Evolutionary conservation across 1,284 basidiomycete genomes (phyloP).

Genomic region (Filobasidium uniguttulatum): DNA sequence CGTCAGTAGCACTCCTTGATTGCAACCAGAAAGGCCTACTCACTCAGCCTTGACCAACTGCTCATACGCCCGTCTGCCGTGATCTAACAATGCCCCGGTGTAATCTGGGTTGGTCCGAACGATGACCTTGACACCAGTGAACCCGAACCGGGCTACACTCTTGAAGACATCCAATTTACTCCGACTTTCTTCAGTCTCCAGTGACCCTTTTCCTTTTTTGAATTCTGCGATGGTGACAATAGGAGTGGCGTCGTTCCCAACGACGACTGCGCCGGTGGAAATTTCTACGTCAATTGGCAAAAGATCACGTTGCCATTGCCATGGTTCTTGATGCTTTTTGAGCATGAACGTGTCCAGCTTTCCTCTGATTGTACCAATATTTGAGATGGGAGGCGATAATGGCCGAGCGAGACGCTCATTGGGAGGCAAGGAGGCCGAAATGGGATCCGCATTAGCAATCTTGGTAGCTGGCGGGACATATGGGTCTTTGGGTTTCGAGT

Average conservation of each 20-base stretch:
- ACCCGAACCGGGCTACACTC: constrained; percentile 43
- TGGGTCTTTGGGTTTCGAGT: background rate
- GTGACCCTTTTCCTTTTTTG: constrained; percentile 54
- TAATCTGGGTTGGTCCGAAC: constrained; percentile 65
- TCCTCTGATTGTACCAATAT: constrained; percentile 5
- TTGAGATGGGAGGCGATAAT: constrained; percentile 10
- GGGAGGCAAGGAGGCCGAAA: background rate
- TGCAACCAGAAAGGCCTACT: background rate
- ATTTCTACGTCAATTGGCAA: constrained; percentile 65
- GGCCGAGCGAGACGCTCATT: constrained; percentile 5
- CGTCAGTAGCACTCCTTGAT: background rate
- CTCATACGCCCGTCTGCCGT: constrained; percentile 52
- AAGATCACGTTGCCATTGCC: constrained; percentile 45
- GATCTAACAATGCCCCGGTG: constrained; percentile 48
- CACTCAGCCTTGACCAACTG: constrained; percentile 36
- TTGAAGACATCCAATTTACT: constrained; percentile 15
- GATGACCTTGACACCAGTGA: constrained; percentile 51
- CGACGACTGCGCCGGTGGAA: constrained; percentile 58
- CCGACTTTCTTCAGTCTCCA: constrained; percentile 43
- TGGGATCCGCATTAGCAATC: background rate
- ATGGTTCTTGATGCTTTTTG: constrained; percentile 7
- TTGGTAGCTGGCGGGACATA: background rate
- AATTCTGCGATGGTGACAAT: constrained; percentile 68
- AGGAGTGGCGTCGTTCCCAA: constrained; percentile 71
- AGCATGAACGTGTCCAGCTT: background rate